Evolutionary conservation across 768 basidiomycete species (phyloP), one percentile per base, ranked within the genome.

Genomic region (Termitomyces heimii): DNA sequence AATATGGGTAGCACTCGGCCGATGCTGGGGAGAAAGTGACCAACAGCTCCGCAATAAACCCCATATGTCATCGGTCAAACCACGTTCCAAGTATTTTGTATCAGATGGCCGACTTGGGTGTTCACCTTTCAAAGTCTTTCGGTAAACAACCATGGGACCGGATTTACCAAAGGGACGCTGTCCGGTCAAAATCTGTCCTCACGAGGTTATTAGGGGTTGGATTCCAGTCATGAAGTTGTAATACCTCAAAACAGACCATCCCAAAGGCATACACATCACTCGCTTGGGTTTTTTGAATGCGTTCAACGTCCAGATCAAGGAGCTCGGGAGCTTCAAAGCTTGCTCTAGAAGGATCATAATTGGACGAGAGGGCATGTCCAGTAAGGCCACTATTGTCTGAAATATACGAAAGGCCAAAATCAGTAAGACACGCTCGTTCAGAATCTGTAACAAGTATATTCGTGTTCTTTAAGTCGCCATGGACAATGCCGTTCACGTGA

Each of bases 391-490:
- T 55, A 0, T 58, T 34, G 12, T 68, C 61, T 2, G 55, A 58
- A 12, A 70, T 57, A 6, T 64, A 68, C 0, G 72, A 69, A 7
- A 81, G 66, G 14, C 80, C 80, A 46, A 82, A 81, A 62, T 82
- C 79, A n/a, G 78, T 73, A 5, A 82, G 66, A 54, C 77, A 77
- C 3, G 20, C 79, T 79, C 28, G 67, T 66, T 14, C 72, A 16
- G n/a, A 46, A 20, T 37, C 42, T 16, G 45, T 18, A 8, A 24
- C 34, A 35, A 35, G 40, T 26, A 37, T 39, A 62, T 65, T 57
- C 47, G 75, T 75, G 26, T 71, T 73, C 57, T 75, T 76, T 18
- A 80, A 65, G 53, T 80, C 77, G 0, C 77, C 77, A 51, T 77
- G 79, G n/a, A 77, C 67, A 24, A 80, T 67, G 8, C 66, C 60